Conservation (phyloP, 1,139 yeast genomes). For the Geotrichum candidum region DNA sequence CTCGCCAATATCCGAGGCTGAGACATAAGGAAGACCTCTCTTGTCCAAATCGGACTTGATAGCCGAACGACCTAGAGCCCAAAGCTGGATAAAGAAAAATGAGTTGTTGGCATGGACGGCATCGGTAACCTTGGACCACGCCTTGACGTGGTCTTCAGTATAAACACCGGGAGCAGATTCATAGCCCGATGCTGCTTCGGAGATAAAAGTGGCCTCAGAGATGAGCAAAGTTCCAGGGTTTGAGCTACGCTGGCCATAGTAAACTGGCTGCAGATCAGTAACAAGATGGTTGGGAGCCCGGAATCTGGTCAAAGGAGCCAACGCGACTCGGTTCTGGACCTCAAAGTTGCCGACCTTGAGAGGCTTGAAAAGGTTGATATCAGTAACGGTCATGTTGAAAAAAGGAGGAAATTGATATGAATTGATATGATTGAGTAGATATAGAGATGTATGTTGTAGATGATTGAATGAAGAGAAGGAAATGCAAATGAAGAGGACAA, state of each 20-base stretch:
- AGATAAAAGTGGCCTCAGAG: slow-evolving; percentile 42
- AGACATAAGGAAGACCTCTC: slow-evolving; percentile 22
- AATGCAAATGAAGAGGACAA: too few relatives aligned
- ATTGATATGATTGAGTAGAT: not conserved
- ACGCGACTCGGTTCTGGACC: slow-evolving; percentile 41
- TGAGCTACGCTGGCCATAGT: slow-evolving; percentile 50
- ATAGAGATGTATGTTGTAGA: not conserved
- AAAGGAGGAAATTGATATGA: too few relatives aligned
- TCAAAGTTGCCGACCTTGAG: slow-evolving; percentile 13
- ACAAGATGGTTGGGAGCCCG: slow-evolving; percentile 40
- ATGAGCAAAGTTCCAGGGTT: slow-evolving; percentile 47
- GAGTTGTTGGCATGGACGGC: slow-evolving; percentile 38
- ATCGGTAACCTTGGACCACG: slow-evolving; percentile 37
- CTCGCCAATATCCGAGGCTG: slow-evolving; percentile 31
- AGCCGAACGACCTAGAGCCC: slow-evolving; percentile 41
- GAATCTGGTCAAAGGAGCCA: slow-evolving; percentile 52
- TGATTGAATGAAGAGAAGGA: too few relatives aligned
- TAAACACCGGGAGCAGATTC: slow-evolving; percentile 41
- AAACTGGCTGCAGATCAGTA: slow-evolving; percentile 40
- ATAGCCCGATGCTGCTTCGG: slow-evolving; percentile 34
- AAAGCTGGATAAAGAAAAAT: slow-evolving; percentile 37
- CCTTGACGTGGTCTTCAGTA: slow-evolving; percentile 38
- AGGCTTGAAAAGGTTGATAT: slow-evolving; percentile 7
- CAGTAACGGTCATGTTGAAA: not conserved
- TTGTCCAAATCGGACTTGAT: slow-evolving; percentile 33